These are phyloP conservation scores for Prunus kanzakura DNA, from an alignment of 306 rosid genomes.

Conservation along the genomic window DNA sequence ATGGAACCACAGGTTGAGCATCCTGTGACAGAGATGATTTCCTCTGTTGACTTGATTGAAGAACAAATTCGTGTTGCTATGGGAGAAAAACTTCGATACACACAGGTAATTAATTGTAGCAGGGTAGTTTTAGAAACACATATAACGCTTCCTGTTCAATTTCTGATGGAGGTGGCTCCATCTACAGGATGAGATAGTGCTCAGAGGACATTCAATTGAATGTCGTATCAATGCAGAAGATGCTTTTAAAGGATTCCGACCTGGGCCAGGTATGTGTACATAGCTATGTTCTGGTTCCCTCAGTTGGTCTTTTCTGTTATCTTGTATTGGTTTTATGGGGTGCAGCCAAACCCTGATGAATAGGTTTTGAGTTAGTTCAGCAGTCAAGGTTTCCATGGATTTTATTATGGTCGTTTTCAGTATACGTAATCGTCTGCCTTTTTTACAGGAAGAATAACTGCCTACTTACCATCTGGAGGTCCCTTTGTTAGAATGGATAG, in stretches of 20 bases:
- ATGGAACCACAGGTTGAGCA: constrained; percentile 76
- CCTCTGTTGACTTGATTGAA: constrained; percentile 90
- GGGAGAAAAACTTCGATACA: constrained; percentile 83
- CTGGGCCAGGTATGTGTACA: constrained; percentile 79
- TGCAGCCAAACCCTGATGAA: neutral
- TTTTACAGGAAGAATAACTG: constrained; percentile 77
- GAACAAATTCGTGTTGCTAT: constrained; percentile 93
- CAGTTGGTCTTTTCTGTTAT: neutral
- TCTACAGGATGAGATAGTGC: constrained; percentile 86
- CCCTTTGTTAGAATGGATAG: constrained; percentile 99
- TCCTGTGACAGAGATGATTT: constrained; percentile 99
- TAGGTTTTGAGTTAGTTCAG: neutral
- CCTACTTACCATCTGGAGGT: constrained; percentile 92
- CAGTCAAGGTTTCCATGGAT: neutral
- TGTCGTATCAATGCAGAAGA: constrained; percentile 99
- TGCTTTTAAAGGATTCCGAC: constrained; percentile 93
- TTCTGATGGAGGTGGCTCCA: constrained; percentile 18
- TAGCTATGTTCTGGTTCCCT: neutral
- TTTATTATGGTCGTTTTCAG: neutral
- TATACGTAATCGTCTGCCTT: neutral
- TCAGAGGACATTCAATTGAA: constrained; percentile 95
- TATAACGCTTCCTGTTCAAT: constrained; percentile 13
- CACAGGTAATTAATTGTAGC: constrained; percentile 49
- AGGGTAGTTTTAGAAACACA: constrained; percentile 17
- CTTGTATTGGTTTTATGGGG: neutral